phyloP scores from a whole-genome alignment of 177 flowering plant species.

The Vitis hybrid region DNA sequence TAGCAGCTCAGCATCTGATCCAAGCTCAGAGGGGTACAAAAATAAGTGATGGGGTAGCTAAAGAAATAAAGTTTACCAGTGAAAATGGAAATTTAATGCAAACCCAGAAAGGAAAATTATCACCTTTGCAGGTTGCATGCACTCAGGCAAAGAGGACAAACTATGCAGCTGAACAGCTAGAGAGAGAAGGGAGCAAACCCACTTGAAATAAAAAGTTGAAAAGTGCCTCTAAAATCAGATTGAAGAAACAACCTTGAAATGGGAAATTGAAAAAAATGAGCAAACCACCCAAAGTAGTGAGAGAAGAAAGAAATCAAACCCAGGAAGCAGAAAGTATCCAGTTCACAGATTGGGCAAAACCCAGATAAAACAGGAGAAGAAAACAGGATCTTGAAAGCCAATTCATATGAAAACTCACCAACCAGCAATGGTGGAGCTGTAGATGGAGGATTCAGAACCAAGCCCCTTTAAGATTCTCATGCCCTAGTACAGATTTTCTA shows the following conservation, averaged over 20 bases:
- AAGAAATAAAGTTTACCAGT: background rate
- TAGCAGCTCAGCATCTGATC: background rate
- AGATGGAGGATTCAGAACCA: conserved; percentile 15
- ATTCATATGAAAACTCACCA: conserved; percentile 18
- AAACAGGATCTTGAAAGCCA: conserved; percentile 3
- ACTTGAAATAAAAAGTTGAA: background rate
- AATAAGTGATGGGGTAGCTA: background rate
- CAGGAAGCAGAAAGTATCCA: conserved; percentile 1
- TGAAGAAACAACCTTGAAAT: background rate
- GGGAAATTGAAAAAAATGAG: background rate
- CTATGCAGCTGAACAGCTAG: background rate
- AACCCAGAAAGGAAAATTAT: background rate
- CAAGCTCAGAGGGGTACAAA: background rate
- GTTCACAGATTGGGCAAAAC: background rate
- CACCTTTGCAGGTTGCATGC: background rate
- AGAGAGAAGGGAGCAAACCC: background rate
- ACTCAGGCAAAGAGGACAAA: background rate
- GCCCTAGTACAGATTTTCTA: conserved; percentile 26
- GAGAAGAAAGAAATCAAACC: conserved; percentile 8
- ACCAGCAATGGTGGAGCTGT: conserved; percentile 31
- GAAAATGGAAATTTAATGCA: conserved; percentile 1
- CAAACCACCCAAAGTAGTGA: background rate
- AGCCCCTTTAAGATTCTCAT: conserved; percentile 21
- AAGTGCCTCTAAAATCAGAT: background rate
- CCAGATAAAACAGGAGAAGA: background rate